A percentile compares a stretch with the other conserved stretches of the same genome.
Evolutionary conservation across 1,284 basidiomycete genomes (phyloP).

Genomic region (Apiotrichum sp.): DNA sequence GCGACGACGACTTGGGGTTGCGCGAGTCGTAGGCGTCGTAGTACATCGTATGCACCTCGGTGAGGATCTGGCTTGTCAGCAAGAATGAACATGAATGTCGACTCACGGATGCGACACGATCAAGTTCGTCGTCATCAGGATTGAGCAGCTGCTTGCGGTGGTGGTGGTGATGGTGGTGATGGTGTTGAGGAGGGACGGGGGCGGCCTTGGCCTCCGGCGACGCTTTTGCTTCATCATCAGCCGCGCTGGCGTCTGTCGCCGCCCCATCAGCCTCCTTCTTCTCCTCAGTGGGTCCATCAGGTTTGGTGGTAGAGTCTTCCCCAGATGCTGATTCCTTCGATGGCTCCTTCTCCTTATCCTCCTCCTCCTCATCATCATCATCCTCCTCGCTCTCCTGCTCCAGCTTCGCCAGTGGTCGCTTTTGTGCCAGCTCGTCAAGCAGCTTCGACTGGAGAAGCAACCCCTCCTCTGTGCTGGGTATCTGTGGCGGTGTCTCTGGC

Average conservation of each 20-base stretch:
- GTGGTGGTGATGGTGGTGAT: conserved; percentile 8
- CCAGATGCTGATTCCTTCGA: not conserved
- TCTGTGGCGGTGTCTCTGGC: conserved; percentile 16
- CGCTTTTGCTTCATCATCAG: not conserved
- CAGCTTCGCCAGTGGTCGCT: conserved; percentile 78
- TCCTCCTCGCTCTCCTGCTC: conserved; percentile 58
- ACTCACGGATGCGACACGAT: conserved; percentile 62
- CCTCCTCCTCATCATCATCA: conserved; percentile 7
- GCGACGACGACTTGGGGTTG: not conserved
- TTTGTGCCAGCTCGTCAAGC: conserved; percentile 75
- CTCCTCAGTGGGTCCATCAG: not conserved
- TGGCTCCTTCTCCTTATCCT: conserved; percentile 49
- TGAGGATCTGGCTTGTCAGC: conserved; percentile 56
- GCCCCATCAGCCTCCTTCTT: not conserved
- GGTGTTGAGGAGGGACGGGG: conserved; percentile 6
- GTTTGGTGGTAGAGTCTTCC: not conserved
- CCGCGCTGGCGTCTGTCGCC: not conserved
- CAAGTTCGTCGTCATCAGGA: conserved; percentile 81
- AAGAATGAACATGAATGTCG: conserved; percentile 19
- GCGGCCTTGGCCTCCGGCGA: not conserved
- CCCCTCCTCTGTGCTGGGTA: conserved; percentile 24
- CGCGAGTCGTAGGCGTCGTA: conserved; percentile 50
- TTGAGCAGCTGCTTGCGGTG: conserved; percentile 59
- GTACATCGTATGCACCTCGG: conserved; percentile 68
- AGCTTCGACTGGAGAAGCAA: conserved; percentile 53